A percentile compares a stretch with the other conserved stretches of the same genome.
Evolutionary conservation across 108 stramenopile genomes (phyloP).

Genomic region (Nitzschia palea): DNA sequence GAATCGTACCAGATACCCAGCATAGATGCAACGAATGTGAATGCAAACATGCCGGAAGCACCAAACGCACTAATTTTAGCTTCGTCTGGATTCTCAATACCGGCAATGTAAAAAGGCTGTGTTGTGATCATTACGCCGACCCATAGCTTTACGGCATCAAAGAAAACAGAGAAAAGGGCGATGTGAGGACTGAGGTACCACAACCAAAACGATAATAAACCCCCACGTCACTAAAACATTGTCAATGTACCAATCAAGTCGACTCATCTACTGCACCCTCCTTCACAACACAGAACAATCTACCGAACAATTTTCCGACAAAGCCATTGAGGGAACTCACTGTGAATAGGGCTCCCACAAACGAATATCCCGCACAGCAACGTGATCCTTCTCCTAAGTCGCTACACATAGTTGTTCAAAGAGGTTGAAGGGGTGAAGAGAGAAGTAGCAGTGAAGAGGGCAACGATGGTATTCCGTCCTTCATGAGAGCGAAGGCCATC

Average conservation of each 20-base stretch:
- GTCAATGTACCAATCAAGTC: too few relatives aligned
- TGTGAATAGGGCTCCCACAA: slow-evolving; percentile 77
- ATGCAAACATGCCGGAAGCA: slow-evolving; percentile 75
- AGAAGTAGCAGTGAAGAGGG: too few relatives aligned
- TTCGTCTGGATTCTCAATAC: slow-evolving; percentile 69
- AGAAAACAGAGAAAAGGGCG: neutral
- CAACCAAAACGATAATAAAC: too few relatives aligned
- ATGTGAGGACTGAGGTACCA: too few relatives aligned
- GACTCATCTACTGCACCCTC: too few relatives aligned
- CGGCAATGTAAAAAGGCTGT: slow-evolving; percentile 80
- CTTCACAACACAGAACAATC: too few relatives aligned
- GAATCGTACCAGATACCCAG: slow-evolving; percentile 59
- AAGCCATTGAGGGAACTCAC: slow-evolving; percentile 50
- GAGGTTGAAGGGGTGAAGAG: too few relatives aligned
- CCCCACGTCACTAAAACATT: too few relatives aligned
- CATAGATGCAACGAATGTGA: slow-evolving; percentile 55
- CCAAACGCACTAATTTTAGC: slow-evolving; percentile 77
- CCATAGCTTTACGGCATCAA: slow-evolving; percentile 34
- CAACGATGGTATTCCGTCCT: too few relatives aligned
- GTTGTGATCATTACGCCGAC: slow-evolving; percentile 67
- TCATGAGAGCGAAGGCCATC: too few relatives aligned
- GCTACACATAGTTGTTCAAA: slow-evolving; percentile 59
- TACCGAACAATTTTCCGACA: neutral
- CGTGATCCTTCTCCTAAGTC: slow-evolving; percentile 79
- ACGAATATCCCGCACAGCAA: slow-evolving; percentile 82